Base-by-base conservation (phyloP, 441 rosid species). In the Pelargonium australe region DNA sequence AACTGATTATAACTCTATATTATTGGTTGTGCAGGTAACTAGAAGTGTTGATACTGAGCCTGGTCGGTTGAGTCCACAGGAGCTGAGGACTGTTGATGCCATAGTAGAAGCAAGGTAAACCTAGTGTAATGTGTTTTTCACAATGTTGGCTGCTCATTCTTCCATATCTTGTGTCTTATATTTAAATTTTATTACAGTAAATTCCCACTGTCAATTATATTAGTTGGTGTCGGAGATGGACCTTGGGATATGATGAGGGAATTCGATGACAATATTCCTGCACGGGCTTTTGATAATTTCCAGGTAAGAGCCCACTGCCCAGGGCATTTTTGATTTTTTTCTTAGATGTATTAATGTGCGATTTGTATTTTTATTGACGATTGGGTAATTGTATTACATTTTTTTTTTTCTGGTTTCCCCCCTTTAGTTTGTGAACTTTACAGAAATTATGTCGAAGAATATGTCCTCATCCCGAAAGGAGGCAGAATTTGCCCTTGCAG, bases 151-250 rank as follows among this genome's bases (percentile, higher is more conserved):
- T 8, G 7, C 68, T 67, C 69, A 43, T 70, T 63, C 68, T 7
- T 72, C 2, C 68, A 6, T 43, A 23, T 70, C 69, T 67, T 10
- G 67, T 80, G 64, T 69, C 67, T 76, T 57, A 66, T 68, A 14
- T 63, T 57, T 68, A 20, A 68, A 20, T 41, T 72, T 28, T 4
- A 63, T 71, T 84, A 77, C 89, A 95, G 99, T 58, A 81, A 84
- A 75, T 83, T 83, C 78, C 98, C 99, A 13, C 77, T 95, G 72
- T 95, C 99, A 8, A 95, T 95, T 68, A 84, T 92, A 61, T 77
- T 92, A 66, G 99, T 95, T n/a, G 98, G 99, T 57, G 99, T 95
- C 47, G 99, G 99, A 61, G 99, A 95, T 68, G 99, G 99, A 2
- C 99, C 99, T 10, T 95, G 99, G 99, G 97, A 95, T 73, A 85